These are phyloP conservation scores for Oryza glumipatula DNA, from an alignment of 176 grass and related monocot species.

Conservation along the genomic window DNA sequence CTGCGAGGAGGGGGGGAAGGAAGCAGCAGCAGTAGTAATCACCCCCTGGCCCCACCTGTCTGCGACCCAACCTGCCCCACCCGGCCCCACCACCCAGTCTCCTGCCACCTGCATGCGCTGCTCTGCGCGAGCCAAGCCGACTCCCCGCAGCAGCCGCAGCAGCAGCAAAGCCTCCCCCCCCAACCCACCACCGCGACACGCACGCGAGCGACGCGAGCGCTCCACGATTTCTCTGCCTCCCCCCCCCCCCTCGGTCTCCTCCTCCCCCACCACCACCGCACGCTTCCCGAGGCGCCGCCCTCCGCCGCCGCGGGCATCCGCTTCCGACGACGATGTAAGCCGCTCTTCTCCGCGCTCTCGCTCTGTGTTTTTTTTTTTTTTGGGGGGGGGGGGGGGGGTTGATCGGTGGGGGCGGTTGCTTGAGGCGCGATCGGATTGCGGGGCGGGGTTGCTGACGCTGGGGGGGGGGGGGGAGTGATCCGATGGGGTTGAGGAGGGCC, in stretches of 20 bases:
- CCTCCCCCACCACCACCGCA: slow-evolving; percentile 10
- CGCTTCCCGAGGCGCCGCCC: slow-evolving; percentile 46
- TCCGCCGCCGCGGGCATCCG: neutral
- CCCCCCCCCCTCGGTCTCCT: neutral
- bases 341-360: neutral
- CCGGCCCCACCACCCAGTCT: slow-evolving; percentile 3
- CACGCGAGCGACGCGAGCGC: slow-evolving; percentile 8
- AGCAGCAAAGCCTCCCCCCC: neutral
- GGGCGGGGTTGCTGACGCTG: neutral
- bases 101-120: slow-evolving; percentile 29
- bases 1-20: no score
- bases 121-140: neutral
- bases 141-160: no score
- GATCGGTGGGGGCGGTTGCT: neutral
- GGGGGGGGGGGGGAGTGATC: neutral
- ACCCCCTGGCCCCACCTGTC: neutral
- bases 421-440: slow-evolving; percentile 28
- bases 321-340: slow-evolving; percentile 35
- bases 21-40: neutral
- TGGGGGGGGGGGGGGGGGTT: neutral
- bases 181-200: slow-evolving; percentile 7
- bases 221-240: slow-evolving; percentile 21
- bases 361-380: neutral
- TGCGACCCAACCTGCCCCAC: neutral
- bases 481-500: neutral